phyloP scores from a whole-genome alignment of 495 filamentous ascomycete genomes.

The Daldinia loculata region DNA sequence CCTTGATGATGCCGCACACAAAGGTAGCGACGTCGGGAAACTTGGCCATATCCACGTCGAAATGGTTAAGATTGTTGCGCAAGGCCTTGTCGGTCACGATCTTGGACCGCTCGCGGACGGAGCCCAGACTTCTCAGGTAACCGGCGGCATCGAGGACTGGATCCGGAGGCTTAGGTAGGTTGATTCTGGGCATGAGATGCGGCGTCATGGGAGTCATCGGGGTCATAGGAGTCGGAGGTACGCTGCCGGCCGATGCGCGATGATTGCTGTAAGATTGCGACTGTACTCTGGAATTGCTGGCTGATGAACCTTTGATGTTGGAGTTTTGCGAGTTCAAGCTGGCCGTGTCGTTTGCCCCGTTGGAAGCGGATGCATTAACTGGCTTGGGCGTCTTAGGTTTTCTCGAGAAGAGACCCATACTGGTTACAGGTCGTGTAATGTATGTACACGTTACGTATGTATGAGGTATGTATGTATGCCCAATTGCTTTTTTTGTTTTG shows the following conservation, averaged over 20 bases:
- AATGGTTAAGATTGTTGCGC: constrained; percentile 82
- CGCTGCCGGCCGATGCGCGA: constrained; percentile 51
- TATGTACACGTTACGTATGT: constrained; percentile 2
- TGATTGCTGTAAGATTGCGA: constrained; percentile 22
- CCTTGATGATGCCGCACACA: constrained; percentile 97
- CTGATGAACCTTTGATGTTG: constrained; percentile 41
- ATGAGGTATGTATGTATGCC: constrained; percentile 22
- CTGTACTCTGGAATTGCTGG: constrained; percentile 36
- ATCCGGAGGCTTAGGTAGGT: constrained; percentile 87
- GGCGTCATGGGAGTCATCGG: constrained; percentile 49
- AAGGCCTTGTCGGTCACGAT: constrained; percentile 80
- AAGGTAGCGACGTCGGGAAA: constrained; percentile 90
- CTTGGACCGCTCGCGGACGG: constrained; percentile 81
- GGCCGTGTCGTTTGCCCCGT: constrained; percentile 45
- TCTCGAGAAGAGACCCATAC: constrained; percentile 63
- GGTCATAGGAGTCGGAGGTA: constrained; percentile 51
- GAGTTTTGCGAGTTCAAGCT: constrained; percentile 50
- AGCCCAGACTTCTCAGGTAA: constrained; percentile 89
- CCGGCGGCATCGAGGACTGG: constrained; percentile 89
- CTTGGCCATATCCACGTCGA: constrained; percentile 89
- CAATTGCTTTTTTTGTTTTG: constrained; percentile 31
- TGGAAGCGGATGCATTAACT: constrained; percentile 44
- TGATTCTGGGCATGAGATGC: constrained; percentile 58
- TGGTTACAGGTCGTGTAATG: neutral
- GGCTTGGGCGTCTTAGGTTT: constrained; percentile 58